Percentiles rank a stretch among this genome's conserved stretches.
Evolutionary conservation across 2,329 filamentous ascomycete species (phyloP).

Genomic region (Westerdykella aurantiaca): DNA sequence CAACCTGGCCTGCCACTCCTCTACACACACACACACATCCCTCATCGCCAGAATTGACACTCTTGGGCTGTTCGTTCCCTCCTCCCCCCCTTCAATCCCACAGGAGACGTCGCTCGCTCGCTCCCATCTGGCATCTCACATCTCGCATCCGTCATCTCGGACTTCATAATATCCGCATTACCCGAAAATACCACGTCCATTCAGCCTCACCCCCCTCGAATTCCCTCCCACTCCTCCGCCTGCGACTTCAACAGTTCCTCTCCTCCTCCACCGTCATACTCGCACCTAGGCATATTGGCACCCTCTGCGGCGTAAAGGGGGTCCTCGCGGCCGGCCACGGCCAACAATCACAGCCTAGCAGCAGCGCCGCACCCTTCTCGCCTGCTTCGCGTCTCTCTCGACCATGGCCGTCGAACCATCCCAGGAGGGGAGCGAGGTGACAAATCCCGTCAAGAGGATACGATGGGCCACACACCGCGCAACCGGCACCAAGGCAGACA

Average conservation of each 20-base stretch:
- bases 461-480: slow-evolving; percentile 95
- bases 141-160: slow-evolving; percentile 2
- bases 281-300: slow-evolving; percentile 26
- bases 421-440: slow-evolving; percentile 47
- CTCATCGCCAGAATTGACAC: not conserved
- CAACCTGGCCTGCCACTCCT: not conserved
- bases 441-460: slow-evolving; percentile 67
- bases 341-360: too few relatives aligned
- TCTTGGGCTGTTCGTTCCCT: not conserved
- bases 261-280: slow-evolving; percentile 3
- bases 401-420: not conserved
- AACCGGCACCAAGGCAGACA: slow-evolving; percentile 64
- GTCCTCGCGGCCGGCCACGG: too few relatives aligned
- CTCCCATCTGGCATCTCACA: slow-evolving; percentile 6
- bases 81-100: slow-evolving; percentile 1
- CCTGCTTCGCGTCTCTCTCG: slow-evolving; percentile 2
- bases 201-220: slow-evolving; percentile 14
- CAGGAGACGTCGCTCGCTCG: slow-evolving; percentile 14
- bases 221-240: slow-evolving; percentile 5
- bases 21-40: slow-evolving; percentile 4
- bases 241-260: slow-evolving; percentile 2
- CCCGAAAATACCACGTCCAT: slow-evolving; percentile 10
- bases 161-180: slow-evolving; percentile 14
- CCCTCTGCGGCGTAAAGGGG: slow-evolving; percentile 19
- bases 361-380: not conserved